A percentile compares a stretch with the other conserved stretches of the same genome.
Conservation (phyloP, 164 flowering plant genomes). For the Vitis rupestris region DNA sequence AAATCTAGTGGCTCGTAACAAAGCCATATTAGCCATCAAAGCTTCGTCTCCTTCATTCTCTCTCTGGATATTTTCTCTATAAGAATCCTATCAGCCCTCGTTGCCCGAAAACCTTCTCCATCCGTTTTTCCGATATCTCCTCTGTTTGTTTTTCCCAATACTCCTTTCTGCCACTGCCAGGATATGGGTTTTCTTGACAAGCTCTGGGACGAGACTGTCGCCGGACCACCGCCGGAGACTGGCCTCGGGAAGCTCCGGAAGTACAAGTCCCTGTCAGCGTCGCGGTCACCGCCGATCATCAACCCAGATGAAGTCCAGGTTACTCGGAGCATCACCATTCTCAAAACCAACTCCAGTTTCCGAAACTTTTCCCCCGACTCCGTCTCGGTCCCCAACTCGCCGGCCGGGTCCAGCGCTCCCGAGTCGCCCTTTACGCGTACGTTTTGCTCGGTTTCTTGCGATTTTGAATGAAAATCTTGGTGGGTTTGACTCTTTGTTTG, state of each 20-base stretch:
- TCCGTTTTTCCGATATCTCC: neutral
- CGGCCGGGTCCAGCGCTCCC: conserved; percentile 44
- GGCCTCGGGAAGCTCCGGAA: conserved; percentile 64
- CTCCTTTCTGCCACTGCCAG: neutral
- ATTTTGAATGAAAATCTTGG: neutral
- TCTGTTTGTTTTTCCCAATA: neutral
- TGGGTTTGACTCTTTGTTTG: neutral
- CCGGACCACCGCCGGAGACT: conserved; percentile 72
- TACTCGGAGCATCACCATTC: conserved; percentile 60
- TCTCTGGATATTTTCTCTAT: too few relatives aligned
- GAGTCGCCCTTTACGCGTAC: conserved; percentile 58
- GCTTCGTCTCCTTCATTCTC: neutral
- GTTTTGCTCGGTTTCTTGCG: neutral
- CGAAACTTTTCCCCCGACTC: conserved; percentile 27
- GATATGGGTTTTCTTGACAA: conserved; percentile 70
- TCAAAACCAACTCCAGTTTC: conserved; percentile 23
- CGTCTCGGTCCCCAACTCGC: conserved; percentile 36
- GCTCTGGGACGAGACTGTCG: conserved; percentile 89
- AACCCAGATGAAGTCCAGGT: conserved; percentile 21
- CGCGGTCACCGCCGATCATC: conserved; percentile 18
- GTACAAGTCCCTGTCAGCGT: conserved; percentile 39
- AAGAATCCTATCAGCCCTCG: too few relatives aligned
- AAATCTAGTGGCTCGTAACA: too few relatives aligned
- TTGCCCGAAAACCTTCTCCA: neutral
- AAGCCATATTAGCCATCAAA: too few relatives aligned